These are phyloP conservation scores for Stephania japonica DNA, from an alignment of 164 flowering plant species.

Conservation along the genomic window DNA sequence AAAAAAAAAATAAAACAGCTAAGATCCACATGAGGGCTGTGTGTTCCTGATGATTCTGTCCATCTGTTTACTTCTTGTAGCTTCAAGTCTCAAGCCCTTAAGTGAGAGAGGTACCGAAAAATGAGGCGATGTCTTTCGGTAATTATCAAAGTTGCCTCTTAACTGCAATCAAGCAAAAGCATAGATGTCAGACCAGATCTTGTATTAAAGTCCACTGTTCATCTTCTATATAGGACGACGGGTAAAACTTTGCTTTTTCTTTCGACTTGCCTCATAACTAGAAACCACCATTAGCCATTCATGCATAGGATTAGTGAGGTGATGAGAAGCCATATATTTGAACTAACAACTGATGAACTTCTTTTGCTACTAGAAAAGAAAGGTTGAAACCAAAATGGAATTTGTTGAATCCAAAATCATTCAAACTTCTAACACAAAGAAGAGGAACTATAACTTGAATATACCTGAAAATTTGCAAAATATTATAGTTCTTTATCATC, in stretches of 20 bases:
- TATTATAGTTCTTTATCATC: slow-evolving; percentile 50
- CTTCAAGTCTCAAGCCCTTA: background rate
- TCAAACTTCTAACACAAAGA: background rate
- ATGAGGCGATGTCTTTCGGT: background rate
- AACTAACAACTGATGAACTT: background rate
- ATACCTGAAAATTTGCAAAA: slow-evolving; percentile 10
- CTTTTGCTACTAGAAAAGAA: background rate
- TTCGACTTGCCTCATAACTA: background rate
- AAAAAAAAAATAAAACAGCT: background rate
- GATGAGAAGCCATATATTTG: background rate
- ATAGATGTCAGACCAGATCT: background rate
- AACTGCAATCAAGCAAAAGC: background rate
- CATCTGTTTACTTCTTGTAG: background rate
- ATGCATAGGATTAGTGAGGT: background rate
- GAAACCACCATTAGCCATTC: background rate
- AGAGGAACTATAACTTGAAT: background rate
- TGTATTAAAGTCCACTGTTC: background rate
- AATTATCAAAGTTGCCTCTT: background rate
- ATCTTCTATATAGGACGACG: no score
- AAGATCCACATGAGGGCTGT: background rate
- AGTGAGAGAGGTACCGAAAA: background rate
- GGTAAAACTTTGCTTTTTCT: background rate
- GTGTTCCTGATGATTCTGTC: background rate
- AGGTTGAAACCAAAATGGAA: background rate
- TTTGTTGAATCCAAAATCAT: background rate